phyloP scores from a whole-genome alignment of 495 filamentous ascomycete genomes.

The Schizothecium vesticola region DNA sequence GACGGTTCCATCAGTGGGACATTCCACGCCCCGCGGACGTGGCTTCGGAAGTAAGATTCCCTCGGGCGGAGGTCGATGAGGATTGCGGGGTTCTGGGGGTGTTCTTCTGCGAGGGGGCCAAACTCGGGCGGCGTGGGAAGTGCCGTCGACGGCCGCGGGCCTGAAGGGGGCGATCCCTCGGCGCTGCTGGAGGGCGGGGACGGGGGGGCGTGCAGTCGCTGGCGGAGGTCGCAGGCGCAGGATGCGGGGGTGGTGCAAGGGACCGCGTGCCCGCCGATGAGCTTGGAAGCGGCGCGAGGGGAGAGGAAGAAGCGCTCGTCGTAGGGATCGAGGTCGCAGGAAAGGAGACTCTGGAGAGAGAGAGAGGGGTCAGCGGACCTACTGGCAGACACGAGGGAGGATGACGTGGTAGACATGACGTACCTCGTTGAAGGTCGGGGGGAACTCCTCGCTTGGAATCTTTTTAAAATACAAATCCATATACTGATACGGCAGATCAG shows the following conservation, averaged over 20 bases:
- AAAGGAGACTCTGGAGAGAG: background rate
- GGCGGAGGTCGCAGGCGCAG: background rate
- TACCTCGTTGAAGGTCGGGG: slow-evolving; percentile 45
- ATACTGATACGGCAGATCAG: slow-evolving; percentile 61
- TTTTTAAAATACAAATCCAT: slow-evolving; percentile 56
- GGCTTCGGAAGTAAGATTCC: background rate
- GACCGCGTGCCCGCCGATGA: background rate
- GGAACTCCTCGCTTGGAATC: slow-evolving; percentile 46
- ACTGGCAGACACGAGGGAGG: background rate
- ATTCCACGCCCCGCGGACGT: background rate
- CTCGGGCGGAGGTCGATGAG: background rate
- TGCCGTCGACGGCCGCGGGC: background rate
- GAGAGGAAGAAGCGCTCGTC: background rate
- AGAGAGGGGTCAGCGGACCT: background rate
- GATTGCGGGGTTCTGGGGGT: background rate
- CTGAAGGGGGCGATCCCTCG: background rate
- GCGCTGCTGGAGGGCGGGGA: background rate
- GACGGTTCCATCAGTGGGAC: background rate
- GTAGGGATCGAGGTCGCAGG: background rate
- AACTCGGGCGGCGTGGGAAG: background rate
- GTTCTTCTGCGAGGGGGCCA: background rate
- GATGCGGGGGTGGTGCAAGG: background rate
- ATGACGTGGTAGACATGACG: too few relatives aligned
- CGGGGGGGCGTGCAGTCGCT: background rate
- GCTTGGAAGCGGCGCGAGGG: background rate